A percentile compares a stretch with the other conserved stretches of the same genome.
phyloP scores from a whole-genome alignment of 768 basidiomycete genomes.

The Amanita brunnescens region DNA sequence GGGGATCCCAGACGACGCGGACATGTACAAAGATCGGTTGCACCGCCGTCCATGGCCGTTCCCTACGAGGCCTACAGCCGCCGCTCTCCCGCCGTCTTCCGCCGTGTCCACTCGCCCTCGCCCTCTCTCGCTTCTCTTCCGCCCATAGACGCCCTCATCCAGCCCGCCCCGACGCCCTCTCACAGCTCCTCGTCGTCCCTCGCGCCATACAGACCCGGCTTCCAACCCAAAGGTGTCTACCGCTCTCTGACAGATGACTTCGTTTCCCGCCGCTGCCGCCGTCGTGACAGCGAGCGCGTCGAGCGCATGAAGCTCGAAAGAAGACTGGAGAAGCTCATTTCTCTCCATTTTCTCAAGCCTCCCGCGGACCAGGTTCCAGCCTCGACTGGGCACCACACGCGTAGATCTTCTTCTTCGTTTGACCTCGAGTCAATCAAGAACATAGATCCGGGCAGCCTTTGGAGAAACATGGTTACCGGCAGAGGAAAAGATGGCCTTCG shows the following conservation, averaged over 20 bases:
- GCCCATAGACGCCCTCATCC: background rate
- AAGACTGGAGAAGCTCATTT: conserved; percentile 80
- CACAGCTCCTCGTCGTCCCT: too few species aligned
- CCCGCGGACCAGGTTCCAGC: conserved; percentile 10
- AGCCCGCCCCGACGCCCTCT: too few species aligned
- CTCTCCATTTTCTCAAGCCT: conserved; percentile 52
- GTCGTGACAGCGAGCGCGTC: conserved; percentile 41
- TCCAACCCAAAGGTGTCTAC: conserved; percentile 86
- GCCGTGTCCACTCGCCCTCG: too few species aligned
- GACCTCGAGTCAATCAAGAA: conserved; percentile 59
- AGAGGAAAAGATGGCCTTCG: conserved; percentile 50
- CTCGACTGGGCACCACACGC: conserved; percentile 26
- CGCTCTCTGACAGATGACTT: conserved; percentile 80
- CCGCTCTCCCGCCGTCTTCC: background rate
- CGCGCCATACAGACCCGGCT: conserved; percentile 82
- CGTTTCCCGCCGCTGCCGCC: conserved; percentile 32
- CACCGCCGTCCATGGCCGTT: too few species aligned
- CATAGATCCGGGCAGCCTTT: conserved; percentile 61
- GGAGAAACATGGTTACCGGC: conserved; percentile 49
- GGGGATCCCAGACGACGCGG: conserved; percentile 63
- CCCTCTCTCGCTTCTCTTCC: conserved; percentile 3
- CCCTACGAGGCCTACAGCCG: conserved; percentile 3
- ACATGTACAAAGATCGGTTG: too few species aligned
- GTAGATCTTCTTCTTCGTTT: conserved; percentile 64
- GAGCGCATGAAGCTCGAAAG: conserved; percentile 82